Evolutionary conservation across 768 basidiomycete species (phyloP).

Genomic region (Russula compacta): DNA sequence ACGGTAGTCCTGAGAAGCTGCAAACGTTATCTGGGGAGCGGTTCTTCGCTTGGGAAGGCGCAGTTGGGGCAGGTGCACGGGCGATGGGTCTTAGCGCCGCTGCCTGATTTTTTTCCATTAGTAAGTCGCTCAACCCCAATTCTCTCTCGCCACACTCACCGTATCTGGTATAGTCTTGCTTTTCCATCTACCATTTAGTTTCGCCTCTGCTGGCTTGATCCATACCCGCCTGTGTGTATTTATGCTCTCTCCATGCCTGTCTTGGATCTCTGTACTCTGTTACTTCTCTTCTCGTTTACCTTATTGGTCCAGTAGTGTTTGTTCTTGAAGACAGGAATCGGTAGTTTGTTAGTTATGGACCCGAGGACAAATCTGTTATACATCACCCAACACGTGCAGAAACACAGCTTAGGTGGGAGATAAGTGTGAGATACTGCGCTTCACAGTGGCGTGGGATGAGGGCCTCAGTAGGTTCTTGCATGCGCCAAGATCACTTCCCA

Average conservation of each 20-base stretch:
- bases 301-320: background rate
- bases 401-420: too few relatives aligned
- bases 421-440: too few relatives aligned
- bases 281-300: background rate
- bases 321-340: background rate
- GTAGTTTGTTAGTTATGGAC: background rate
- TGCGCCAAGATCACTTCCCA: too few relatives aligned
- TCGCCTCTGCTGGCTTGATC: background rate
- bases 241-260: constrained; percentile 1
- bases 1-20: constrained; percentile 24
- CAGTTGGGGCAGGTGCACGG: constrained; percentile 70
- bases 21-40: constrained; percentile 40
- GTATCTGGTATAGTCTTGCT: background rate
- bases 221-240: constrained; percentile 6
- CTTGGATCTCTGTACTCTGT: background rate
- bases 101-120: constrained; percentile 8
- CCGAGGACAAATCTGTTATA: background rate
- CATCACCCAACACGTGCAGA: too few relatives aligned
- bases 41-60: constrained; percentile 76
- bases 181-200: background rate
- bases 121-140: background rate
- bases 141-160: background rate
- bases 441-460: too few relatives aligned
- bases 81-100: constrained; percentile 53
- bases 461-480: too few relatives aligned